Conservation (phyloP, 768 basidiomycete species). For the Lentinus brumalis region DNA sequence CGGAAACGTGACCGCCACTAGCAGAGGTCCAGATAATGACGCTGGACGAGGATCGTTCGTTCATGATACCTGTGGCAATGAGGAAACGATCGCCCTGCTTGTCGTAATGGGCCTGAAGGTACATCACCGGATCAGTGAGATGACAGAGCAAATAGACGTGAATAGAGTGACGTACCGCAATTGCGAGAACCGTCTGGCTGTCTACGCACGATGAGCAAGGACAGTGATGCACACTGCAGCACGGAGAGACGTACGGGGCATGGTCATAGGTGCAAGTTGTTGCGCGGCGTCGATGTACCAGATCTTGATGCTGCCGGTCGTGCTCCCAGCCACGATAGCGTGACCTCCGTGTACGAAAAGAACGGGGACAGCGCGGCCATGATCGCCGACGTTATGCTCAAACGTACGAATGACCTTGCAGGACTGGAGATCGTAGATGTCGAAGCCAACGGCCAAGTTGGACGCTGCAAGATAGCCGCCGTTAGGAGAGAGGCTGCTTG, state of each 20-base stretch:
- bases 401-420: not conserved
- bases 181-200: not conserved
- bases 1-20: too few relatives aligned
- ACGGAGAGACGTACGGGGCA: not conserved
- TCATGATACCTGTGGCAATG: conserved; percentile 1
- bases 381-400: not conserved
- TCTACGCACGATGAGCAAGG: not conserved
- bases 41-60: not conserved
- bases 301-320: not conserved
- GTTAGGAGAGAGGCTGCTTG: not conserved
- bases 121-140: too few relatives aligned
- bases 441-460: not conserved
- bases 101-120: not conserved
- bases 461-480: not conserved
- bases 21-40: not conserved
- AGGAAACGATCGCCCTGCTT: not conserved
- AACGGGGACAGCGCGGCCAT: not conserved
- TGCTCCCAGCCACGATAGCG: not conserved
- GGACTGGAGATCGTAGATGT: conserved; percentile 1
- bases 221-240: not conserved
- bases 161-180: not conserved
- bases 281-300: not conserved
- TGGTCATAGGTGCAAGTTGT: not conserved
- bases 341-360: conserved; percentile 1
- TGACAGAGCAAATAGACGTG: too few relatives aligned